phyloP scores from a whole-genome alignment of 208 protist species.

The Wallacemonas collosoma region DNA sequence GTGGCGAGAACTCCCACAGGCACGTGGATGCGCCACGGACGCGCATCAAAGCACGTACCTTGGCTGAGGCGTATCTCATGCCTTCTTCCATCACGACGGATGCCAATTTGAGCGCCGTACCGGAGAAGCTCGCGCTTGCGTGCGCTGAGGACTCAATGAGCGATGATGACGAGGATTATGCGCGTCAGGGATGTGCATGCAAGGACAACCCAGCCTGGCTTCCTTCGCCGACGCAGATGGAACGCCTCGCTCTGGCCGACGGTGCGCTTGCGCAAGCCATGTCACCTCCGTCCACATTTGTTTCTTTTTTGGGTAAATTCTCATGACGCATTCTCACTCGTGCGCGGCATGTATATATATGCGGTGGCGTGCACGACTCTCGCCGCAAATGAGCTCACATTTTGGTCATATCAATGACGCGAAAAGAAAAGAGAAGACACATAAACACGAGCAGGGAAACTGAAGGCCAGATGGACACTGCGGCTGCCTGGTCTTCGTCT shows the following conservation, averaged over 20 bases:
- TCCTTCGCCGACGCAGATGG: neutral
- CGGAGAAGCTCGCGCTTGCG: neutral
- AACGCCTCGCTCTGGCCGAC: no score
- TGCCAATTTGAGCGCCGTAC: slow-evolving; percentile 2
- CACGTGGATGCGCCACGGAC: neutral
- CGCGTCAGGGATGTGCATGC: neutral
- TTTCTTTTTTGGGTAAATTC: slow-evolving; percentile 15
- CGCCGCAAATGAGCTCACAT: no score
- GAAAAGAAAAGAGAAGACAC: no score
- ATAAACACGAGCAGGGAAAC: no score
- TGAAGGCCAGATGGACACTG: no score
- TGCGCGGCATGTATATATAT: no score
- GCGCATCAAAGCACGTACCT: neutral
- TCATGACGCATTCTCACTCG: neutral
- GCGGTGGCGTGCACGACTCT: no score
- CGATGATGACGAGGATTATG: slow-evolving; percentile 8
- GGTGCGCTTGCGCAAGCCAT: neutral
- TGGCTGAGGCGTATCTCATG: neutral
- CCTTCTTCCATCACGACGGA: slow-evolving; percentile 8
- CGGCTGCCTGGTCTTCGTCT: no score
- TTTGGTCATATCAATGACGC: no score
- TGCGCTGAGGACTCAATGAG: slow-evolving; percentile 16
- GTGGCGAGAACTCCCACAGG: slow-evolving; percentile 13
- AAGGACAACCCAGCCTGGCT: slow-evolving; percentile 9
- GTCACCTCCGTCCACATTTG: slow-evolving; percentile 4